Evolutionary conservation across 148 eudicot species (phyloP).

Genomic region (Rhododendron mucronatum): DNA sequence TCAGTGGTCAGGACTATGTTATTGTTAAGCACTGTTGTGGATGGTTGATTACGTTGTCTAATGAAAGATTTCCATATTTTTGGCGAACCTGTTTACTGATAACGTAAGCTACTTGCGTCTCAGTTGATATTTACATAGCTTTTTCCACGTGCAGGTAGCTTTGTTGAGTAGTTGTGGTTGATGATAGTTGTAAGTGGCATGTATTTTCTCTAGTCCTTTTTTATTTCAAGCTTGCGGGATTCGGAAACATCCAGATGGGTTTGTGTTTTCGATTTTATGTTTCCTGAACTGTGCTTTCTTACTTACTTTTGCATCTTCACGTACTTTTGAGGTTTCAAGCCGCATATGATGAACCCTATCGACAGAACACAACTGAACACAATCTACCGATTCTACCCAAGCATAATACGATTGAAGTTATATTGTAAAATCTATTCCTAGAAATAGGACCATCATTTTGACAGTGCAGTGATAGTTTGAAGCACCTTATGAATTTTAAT

Average conservation of each 20-base stretch:
- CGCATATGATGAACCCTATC: too few species aligned
- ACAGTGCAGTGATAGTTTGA: too few species aligned
- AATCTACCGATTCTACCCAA: too few species aligned
- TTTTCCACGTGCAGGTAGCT: constrained; percentile 50
- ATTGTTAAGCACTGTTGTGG: not conserved
- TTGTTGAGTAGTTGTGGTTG: constrained; percentile 54
- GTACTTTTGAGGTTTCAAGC: too few species aligned
- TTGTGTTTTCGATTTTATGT: not conserved
- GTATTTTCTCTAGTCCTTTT: constrained; percentile 74
- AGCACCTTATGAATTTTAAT: too few species aligned
- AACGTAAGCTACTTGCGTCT: not conserved
- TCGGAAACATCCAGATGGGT: constrained; percentile 71
- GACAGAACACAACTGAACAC: too few species aligned
- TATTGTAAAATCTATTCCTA: too few species aligned
- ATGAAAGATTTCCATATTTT: not conserved
- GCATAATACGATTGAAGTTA: too few species aligned
- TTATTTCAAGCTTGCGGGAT: constrained; percentile 73
- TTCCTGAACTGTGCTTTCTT: not conserved
- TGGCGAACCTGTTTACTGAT: not conserved
- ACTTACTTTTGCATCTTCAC: too few species aligned
- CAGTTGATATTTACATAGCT: not conserved
- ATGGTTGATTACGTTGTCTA: not conserved
- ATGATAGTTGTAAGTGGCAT: constrained; percentile 74
- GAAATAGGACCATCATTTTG: too few species aligned
- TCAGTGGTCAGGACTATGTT: not conserved